Base-by-base conservation (phyloP, 2,329 filamentous ascomycete genomes). In the Beauveria sp. region DNA sequence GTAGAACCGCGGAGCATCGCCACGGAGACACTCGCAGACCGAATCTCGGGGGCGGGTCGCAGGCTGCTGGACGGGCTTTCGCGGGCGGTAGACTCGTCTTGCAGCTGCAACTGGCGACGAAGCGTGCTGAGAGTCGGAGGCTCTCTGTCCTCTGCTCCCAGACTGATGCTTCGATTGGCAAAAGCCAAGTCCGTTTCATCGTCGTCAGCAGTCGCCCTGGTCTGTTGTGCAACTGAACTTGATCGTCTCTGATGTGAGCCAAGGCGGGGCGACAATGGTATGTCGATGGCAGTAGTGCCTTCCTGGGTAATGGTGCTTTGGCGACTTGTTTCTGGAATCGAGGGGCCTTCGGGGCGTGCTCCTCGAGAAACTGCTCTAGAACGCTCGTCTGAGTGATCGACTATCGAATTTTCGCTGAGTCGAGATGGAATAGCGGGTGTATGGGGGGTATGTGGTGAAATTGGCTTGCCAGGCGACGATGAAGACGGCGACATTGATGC, bases 391-490 rank as follows among this genome's bases (percentile, higher is more conserved):
- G 69, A 65, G 51, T 75, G 73, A 59, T 75, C 73, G 43, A 75
- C 74, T 38, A 95, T 91, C 57, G 90, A 95, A 70, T 96, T 93
- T 65, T 95, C 91, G 70, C 91, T 96, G 24, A 99, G 78, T n/a
- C 95, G 85, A 8, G 93, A 97, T 22, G 93, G 93, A 31, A 98
- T 91, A 12, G 93, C 92, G 4, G 95, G 95, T 0, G 92, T 96
- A 70, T 98, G 93, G 1, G 93, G 91, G 0, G 91, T 96, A 70
- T 93, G 91, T 10, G 90, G 92, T 3, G 91, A 96, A 20, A 96
- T 83, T 0, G 92, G 91, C 69, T 96, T 96, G 62, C 89, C 91
- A 1, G 93, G 93, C 10, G 93, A 97, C 0, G 92, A 97, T 1
- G 92, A 93, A 1, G 91, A 93, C 12, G 88, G 88, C 4, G 93